phyloP scores from a whole-genome alignment of 441 rosid genomes.

The Cnidoscolus chayamansa region DNA sequence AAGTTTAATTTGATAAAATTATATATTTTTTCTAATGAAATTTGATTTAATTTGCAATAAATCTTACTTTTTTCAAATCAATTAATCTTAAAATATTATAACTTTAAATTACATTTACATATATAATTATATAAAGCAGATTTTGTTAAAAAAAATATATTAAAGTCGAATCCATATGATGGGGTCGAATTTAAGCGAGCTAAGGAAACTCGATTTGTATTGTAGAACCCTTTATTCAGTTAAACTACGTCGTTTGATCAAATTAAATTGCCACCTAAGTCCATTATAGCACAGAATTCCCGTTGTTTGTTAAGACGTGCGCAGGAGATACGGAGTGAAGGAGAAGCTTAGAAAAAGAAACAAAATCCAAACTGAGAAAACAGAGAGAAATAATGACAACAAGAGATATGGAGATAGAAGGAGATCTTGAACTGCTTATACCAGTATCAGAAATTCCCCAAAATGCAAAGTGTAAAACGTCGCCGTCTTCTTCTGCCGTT shows the following conservation, averaged over 20 bases:
- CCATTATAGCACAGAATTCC: neutral
- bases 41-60: no score
- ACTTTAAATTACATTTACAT: no score
- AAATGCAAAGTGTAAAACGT: neutral
- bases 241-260: neutral
- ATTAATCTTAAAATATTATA: no score
- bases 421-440: constrained; percentile 5
- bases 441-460: constrained; percentile 7
- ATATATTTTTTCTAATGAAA: no score
- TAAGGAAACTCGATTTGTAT: no score
- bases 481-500: constrained; percentile 8
- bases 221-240: no score
- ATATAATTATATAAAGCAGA: no score
- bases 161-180: no score
- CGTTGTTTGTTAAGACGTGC: neutral
- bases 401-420: constrained; percentile 5
- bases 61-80: no score
- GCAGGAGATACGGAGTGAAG: neutral
- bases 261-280: neutral
- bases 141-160: no score
- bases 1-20: no score
- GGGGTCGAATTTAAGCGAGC: no score
- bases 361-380: neutral
- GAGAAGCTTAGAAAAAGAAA: neutral
- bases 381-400: constrained; percentile 3